Conservation (phyloP, 1,139 yeast species). For the Starmera stellimalicola region DNA sequence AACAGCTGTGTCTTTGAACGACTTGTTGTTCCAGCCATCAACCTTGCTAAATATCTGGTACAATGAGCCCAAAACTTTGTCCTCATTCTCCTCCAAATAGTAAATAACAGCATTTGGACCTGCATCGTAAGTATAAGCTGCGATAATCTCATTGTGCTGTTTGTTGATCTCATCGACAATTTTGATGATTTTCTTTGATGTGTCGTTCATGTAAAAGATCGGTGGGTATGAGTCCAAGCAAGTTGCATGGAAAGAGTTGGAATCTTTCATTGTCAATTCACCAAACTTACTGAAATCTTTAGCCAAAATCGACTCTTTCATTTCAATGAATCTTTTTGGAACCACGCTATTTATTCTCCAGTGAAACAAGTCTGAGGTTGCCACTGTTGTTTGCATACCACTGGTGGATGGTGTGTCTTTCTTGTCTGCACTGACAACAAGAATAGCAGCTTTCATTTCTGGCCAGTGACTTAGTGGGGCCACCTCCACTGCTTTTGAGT, state of each 20-base stretch:
- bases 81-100: constrained; percentile 68
- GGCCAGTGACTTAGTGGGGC: constrained; percentile 90
- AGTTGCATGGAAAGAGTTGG: constrained; percentile 95
- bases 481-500: constrained; percentile 86
- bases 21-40: constrained; percentile 60
- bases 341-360: constrained; percentile 74
- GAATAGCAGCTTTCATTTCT: constrained; percentile 78
- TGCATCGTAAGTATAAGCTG: constrained; percentile 97
- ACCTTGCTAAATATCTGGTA: constrained; percentile 45
- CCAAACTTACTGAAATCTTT: constrained; percentile 78
- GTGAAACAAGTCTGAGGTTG: constrained; percentile 77
- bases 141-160: constrained; percentile 53
- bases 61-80: constrained; percentile 51
- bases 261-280: constrained; percentile 87
- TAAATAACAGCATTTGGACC: constrained; percentile 98
- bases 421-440: constrained; percentile 87
- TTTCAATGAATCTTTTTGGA: constrained; percentile 71
- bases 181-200: constrained; percentile 82
- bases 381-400: constrained; percentile 94
- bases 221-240: constrained; percentile 96
- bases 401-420: constrained; percentile 92
- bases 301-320: constrained; percentile 64
- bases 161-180: constrained; percentile 73
- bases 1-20: constrained; percentile 17
- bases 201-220: constrained; percentile 88